Conservation (phyloP, 345 rosid species). For the Aquilaria yunnanensis region DNA sequence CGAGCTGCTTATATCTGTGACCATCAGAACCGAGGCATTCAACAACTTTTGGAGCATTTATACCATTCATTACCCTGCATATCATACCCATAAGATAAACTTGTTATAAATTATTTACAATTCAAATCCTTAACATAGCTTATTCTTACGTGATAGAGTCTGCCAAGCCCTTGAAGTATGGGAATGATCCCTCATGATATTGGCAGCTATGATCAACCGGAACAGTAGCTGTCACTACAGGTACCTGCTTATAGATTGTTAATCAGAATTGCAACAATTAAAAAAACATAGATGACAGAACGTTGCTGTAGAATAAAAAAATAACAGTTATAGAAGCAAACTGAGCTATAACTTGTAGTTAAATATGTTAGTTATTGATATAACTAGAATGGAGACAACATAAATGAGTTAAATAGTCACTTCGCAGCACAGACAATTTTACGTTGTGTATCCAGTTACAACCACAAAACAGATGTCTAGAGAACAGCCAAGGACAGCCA, state of each 20-base stretch:
- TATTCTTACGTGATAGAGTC: conserved; percentile 62
- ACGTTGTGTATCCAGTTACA: neutral
- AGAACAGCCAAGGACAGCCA: too few relatives aligned
- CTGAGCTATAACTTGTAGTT: too few relatives aligned
- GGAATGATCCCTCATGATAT: conserved; percentile 81
- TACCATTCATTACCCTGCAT: conserved; percentile 87
- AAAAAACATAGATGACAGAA: conserved; percentile 11
- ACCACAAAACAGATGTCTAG: conserved; percentile 2
- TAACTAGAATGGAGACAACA: too few relatives aligned
- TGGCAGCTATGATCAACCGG: conserved; percentile 74
- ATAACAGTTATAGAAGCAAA: neutral
- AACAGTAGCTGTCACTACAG: conserved; percentile 84
- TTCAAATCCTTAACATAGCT: conserved; percentile 12
- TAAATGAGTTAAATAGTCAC: too few relatives aligned
- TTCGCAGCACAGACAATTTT: too few relatives aligned
- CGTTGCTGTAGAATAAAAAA: neutral
- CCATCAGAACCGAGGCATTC: conserved; percentile 97
- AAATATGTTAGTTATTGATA: too few relatives aligned
- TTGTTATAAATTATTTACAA: conserved; percentile 12
- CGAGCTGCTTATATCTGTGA: conserved; percentile 77
- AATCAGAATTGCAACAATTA: neutral
- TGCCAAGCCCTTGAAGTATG: conserved; percentile 71
- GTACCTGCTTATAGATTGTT: conserved; percentile 44
- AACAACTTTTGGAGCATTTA: conserved; percentile 95
- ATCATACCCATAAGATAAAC: conserved; percentile 16